A percentile compares a stretch with the other conserved stretches of the same genome.
Conservation (phyloP, 148 eudicot genomes). For the Persicaria tinctoria region DNA sequence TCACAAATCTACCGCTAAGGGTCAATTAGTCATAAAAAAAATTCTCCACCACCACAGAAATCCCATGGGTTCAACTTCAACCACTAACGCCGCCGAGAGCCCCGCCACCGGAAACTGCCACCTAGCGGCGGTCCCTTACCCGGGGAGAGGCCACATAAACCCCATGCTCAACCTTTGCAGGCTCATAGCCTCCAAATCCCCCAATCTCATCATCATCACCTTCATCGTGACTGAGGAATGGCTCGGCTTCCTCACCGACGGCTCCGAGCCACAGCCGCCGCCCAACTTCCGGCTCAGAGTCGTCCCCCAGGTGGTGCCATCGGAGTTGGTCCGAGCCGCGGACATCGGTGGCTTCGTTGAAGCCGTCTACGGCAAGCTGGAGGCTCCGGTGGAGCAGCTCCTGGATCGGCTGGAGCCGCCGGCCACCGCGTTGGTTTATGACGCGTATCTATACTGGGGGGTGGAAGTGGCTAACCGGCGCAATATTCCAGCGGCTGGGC, state of each 20-base stretch:
- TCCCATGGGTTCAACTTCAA: neutral
- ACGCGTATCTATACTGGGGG: constrained; percentile 39
- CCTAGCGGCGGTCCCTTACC: constrained; percentile 25
- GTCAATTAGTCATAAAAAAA: too few relatives aligned
- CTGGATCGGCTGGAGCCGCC: constrained; percentile 36
- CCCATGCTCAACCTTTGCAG: constrained; percentile 43
- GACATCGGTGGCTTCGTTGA: constrained; percentile 30
- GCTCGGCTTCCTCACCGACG: constrained; percentile 39
- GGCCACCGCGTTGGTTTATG: constrained; percentile 29
- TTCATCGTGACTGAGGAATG: constrained; percentile 43
- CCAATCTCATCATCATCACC: constrained; percentile 25
- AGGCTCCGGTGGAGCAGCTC: constrained; percentile 43
- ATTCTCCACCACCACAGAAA: too few relatives aligned
- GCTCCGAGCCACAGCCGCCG: constrained; percentile 21
- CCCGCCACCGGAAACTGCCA: constrained; percentile 12
- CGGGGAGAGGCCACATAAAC: constrained; percentile 33
- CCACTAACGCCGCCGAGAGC: neutral
- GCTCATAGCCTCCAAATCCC: constrained; percentile 16
- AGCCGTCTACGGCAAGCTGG: constrained; percentile 31
- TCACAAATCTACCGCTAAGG: too few relatives aligned
- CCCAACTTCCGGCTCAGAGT: constrained; percentile 28
- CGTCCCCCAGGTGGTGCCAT: constrained; percentile 54
- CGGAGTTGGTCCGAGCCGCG: constrained; percentile 37
- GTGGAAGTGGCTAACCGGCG: constrained; percentile 27
- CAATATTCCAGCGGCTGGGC: constrained; percentile 46